Evolutionary conservation across 2,329 filamentous ascomycete genomes (phyloP), one percentile per base, ranked within the genome.

Genomic region (Lithohypha guttulata): DNA sequence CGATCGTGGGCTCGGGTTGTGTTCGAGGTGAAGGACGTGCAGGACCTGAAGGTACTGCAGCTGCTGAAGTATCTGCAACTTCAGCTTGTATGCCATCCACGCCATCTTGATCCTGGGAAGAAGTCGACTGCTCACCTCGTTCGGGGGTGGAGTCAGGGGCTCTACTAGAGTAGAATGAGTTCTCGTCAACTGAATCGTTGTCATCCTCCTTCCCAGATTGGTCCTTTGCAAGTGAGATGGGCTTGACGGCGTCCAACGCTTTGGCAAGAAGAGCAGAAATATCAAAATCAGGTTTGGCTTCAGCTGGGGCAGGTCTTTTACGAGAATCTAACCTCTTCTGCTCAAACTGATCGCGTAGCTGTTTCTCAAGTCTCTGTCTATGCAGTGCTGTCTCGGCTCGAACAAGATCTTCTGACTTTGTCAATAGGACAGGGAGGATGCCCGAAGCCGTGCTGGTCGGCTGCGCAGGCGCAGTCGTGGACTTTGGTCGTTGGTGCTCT

Each of bases 81-180:
- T 18, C 28, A 18, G 37, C 20, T 27, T 11, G 10, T 14, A 28
- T 44, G 50, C 55, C 51, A 40, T 50, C 44, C 33, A 56, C 56
- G 45, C 59, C 55, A 39, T 53, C 47, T 40, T 55, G 52, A 17
- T 47, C 49, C 15, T 33, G 39, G 4, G 29, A 32, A 41, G 47
- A 48, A 4, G 44, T 27, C 29, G 41, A 46, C 11, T 34, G 37
- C 17, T 27, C 46, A 39, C 58, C 59, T 26, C 63, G 59, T 45
- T 70, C 67, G 57, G 73, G 68, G 56, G 74, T 63, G 48, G 86
- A 93, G 59, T 87, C 83, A 67, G 87, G 80, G 47, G 73, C 74
- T 65, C 81, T 84, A 63, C 87, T 95, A 50, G 89, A 95, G 68
- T 96, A 95, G 62, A 93, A 93, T 27, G 86, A 91, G 56, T 93